Evolutionary conservation across 805 yeast species (phyloP).

Genomic region (Cyberlindnera amylophila): DNA sequence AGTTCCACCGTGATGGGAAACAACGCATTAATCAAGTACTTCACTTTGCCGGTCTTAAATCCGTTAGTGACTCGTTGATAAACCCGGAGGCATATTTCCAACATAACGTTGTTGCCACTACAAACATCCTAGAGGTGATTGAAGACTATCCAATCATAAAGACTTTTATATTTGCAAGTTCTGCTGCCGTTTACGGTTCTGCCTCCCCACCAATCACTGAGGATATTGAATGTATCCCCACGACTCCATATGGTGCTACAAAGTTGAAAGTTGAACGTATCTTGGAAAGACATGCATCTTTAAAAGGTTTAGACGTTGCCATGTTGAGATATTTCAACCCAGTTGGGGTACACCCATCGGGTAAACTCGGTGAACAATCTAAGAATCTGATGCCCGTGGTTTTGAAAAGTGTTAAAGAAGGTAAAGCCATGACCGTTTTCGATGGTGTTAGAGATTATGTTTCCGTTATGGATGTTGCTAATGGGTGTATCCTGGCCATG

Average conservation of each 20-base stretch:
- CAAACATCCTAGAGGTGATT: conserved; percentile 54
- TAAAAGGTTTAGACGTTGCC: conserved; percentile 44
- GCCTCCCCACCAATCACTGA: conserved; percentile 60
- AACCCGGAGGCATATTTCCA: conserved; percentile 67
- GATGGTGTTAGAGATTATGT: conserved; percentile 80
- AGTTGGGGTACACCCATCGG: conserved; percentile 83
- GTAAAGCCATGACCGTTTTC: conserved; percentile 65
- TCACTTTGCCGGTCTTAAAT: conserved; percentile 81
- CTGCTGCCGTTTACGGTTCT: conserved; percentile 84
- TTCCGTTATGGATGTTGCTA: conserved; percentile 76
- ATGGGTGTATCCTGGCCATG: conserved; percentile 73
- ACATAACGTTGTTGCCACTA: conserved; percentile 64
- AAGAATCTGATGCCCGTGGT: conserved; percentile 71
- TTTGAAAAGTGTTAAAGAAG: conserved; percentile 25
- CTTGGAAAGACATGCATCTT: conserved; percentile 32
- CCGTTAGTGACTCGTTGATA: conserved; percentile 73
- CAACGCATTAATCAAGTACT: conserved; percentile 27
- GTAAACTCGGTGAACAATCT: conserved; percentile 78
- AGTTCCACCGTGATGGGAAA: conserved; percentile 9
- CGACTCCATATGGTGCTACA: conserved; percentile 76
- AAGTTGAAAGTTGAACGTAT: conserved; percentile 60
- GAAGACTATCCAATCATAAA: conserved; percentile 32
- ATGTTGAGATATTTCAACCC: conserved; percentile 78
- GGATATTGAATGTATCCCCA: conserved; percentile 57
- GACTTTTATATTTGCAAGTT: conserved; percentile 66